Base-by-base conservation (phyloP, 768 basidiomycete genomes). In the Favolaschia claudopus region DNA sequence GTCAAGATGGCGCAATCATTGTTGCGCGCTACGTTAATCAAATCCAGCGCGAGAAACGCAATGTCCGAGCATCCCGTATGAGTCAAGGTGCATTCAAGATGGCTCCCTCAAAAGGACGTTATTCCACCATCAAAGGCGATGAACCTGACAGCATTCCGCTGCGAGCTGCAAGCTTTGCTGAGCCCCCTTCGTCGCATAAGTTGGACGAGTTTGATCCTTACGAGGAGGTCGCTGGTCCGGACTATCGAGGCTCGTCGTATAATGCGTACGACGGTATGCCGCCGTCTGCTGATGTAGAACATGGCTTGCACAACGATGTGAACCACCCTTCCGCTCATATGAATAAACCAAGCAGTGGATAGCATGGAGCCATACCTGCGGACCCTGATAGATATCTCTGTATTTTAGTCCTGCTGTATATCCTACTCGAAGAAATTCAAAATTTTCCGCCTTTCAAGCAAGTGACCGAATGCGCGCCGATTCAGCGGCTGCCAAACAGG, bases 1-100 rank as follows among this genome's bases (percentile, higher is more conserved):
- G 22, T 53, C 7, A 47, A 88, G 86, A 86, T 60, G 83, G 82
- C n/a, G 77, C 76, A 4, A 62, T 87, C 46, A 77, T 86, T 44
- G 79, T 80, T 5, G 79, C 83, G 14, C 81, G 85, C 8, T 87
- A 87, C 65, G 70, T 83, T 33, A 81, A 82, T 60, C 81, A 79
- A 62, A 69, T 88, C 15, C 76, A 80, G 51, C 71, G 65, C n/a
- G 80, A 86, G 65, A 86, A 87, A 70, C 72, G 77, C 19, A 74
- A 67, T 36, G 70, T 72, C 24, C 77, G 79, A 20, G 72, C 72
- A 13, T 72, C 74, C 19, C 74, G 77, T 27, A 65, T 68, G 64
- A 57, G 72, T 27, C 74, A 76, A 58, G 70, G 71, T 44, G 76
- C 75, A 15, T 79, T 76, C 64, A 68, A 71, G 54, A 74, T 77